phyloP scores from a whole-genome alignment of 2,329 filamentous ascomycete genomes.

The Penicillium psychrosexuale region DNA sequence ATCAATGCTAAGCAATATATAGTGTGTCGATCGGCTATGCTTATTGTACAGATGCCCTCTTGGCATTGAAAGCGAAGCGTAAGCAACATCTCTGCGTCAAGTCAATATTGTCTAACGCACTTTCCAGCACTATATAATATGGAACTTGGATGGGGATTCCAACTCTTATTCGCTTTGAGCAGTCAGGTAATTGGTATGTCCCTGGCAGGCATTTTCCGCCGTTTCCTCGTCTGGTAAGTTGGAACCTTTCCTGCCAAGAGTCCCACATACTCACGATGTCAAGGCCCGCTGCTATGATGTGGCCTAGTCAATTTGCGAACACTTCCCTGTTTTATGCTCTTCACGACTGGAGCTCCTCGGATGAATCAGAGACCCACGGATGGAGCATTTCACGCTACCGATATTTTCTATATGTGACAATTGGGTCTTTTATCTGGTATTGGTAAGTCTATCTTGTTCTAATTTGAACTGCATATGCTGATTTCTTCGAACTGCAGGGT shows the following conservation, averaged over 20 bases:
- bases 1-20: neutral
- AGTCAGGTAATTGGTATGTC: constrained; percentile 59
- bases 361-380: constrained; percentile 56
- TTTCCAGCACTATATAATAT: constrained; percentile 21
- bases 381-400: constrained; percentile 62
- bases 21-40: constrained; percentile 29
- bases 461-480: neutral
- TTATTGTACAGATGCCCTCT: constrained; percentile 27
- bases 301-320: constrained; percentile 62
- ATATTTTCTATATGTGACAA: constrained; percentile 58
- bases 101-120: neutral
- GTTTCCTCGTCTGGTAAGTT: constrained; percentile 54
- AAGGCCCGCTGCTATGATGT: constrained; percentile 62
- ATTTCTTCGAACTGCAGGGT: constrained; percentile 34
- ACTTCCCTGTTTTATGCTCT: constrained; percentile 67
- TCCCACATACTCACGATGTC: neutral
- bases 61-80: constrained; percentile 26
- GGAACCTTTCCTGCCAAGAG: neutral
- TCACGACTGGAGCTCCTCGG: constrained; percentile 58
- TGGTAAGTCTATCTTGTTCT: constrained; percentile 36
- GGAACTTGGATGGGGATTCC: constrained; percentile 25
- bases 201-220: constrained; percentile 60
- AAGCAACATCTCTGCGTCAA: neutral
- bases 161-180: constrained; percentile 27
- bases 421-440: constrained; percentile 59